These are phyloP conservation scores for Boletellus ananas DNA, from an alignment of 768 basidiomycete species.

Conservation along the genomic window DNA sequence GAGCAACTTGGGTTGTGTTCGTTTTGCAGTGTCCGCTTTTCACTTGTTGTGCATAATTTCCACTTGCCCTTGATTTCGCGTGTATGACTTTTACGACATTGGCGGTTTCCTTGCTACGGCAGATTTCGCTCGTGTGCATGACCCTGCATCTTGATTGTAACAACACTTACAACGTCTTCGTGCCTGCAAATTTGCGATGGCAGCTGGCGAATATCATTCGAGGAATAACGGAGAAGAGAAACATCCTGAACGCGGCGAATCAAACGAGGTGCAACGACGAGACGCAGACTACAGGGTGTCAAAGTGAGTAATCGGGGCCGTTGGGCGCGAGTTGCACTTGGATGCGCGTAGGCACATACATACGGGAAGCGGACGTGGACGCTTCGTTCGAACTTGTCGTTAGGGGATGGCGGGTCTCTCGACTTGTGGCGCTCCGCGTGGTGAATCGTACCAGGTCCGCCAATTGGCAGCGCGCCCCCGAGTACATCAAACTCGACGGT, in stretches of 20 bases:
- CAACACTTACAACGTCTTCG: background rate
- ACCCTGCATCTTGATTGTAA: slow-evolving; percentile 24
- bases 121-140: slow-evolving; percentile 23
- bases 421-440: background rate
- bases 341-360: too few relatives aligned
- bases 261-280: background rate
- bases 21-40: slow-evolving; percentile 7
- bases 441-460: slow-evolving; percentile 5
- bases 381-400: background rate
- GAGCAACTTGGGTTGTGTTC: slow-evolving; percentile 7
- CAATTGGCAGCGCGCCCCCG: too few relatives aligned
- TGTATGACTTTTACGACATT: slow-evolving; percentile 20
- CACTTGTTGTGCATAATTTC: slow-evolving; percentile 16
- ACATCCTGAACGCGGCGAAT: background rate
- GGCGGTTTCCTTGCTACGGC: slow-evolving; percentile 7
- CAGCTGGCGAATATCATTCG: slow-evolving; percentile 1
- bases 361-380: too few relatives aligned
- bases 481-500: background rate
- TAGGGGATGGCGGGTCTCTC: background rate
- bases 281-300: background rate
- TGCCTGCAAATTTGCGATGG: background rate
- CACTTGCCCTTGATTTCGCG: background rate
- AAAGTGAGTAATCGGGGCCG: background rate
- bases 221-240: background rate
- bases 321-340: too few relatives aligned